phyloP scores from a whole-genome alignment of 768 basidiomycete genomes.

The Tulasnella sp. region DNA sequence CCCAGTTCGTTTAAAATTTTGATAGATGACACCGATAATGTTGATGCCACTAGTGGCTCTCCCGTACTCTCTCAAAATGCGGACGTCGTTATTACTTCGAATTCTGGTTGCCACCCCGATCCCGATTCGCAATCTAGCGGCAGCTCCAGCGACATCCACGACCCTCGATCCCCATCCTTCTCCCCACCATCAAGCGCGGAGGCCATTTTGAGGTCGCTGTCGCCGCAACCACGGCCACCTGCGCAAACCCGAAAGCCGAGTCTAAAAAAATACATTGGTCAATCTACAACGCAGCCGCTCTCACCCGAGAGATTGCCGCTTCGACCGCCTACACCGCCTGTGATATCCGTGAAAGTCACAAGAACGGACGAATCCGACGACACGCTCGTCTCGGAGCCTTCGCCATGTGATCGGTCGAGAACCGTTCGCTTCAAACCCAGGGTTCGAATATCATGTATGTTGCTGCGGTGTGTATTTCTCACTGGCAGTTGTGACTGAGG shows the following conservation, averaged over 20 bases:
- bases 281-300: constrained; percentile 1
- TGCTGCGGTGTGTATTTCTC: background rate
- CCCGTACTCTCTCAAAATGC: too few relatives aligned
- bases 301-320: constrained; percentile 3
- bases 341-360: background rate
- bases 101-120: background rate
- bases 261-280: background rate
- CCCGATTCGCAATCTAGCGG: constrained; percentile 2
- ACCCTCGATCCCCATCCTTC: constrained; percentile 1
- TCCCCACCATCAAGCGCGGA: background rate
- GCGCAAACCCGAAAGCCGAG: background rate
- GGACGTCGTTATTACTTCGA: background rate
- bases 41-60: too few relatives aligned
- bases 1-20: too few relatives aligned
- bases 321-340: constrained; percentile 5
- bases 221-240: background rate
- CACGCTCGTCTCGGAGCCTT: background rate
- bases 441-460: constrained; percentile 15
- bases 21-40: too few relatives aligned
- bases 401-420: background rate
- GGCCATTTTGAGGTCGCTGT: background rate
- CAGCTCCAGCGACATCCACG: background rate
- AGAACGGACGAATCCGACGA: background rate
- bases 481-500: background rate
- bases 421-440: constrained; percentile 11